Conservation (phyloP, 2,329 filamentous ascomycete species). For the Ceratocystis alfenasii region DNA sequence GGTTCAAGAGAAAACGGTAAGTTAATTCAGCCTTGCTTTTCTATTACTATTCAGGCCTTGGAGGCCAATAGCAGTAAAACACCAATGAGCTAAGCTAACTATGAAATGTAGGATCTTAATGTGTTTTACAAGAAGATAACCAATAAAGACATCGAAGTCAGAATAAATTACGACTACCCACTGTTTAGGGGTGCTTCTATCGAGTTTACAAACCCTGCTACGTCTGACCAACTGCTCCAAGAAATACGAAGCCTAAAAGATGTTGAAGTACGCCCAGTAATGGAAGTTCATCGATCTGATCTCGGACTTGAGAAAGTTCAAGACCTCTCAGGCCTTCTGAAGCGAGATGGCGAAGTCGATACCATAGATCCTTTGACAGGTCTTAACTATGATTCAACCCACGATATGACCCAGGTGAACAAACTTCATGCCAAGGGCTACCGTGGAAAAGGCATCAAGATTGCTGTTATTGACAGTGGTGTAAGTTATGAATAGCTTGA, state of each 20-base stretch:
- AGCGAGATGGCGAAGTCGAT: background rate
- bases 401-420: constrained; percentile 46
- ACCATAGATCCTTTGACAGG: constrained; percentile 13
- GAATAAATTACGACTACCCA: constrained; percentile 39
- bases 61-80: background rate
- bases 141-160: constrained; percentile 32
- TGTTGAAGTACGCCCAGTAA: constrained; percentile 41
- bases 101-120: constrained; percentile 31
- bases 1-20: constrained; percentile 39
- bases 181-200: constrained; percentile 46
- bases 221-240: constrained; percentile 33
- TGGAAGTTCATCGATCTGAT: constrained; percentile 34
- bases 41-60: background rate
- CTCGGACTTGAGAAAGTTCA: constrained; percentile 29
- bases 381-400: constrained; percentile 33
- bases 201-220: constrained; percentile 38
- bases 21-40: constrained; percentile 17
- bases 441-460: constrained; percentile 40
- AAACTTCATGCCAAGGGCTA: constrained; percentile 39
- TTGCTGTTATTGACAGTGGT: constrained; percentile 44
- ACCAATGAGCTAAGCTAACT: background rate
- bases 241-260: constrained; percentile 34
- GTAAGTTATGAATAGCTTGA: constrained; percentile 30
- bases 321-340: background rate
- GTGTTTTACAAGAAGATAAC: constrained; percentile 32